Conservation (phyloP, 306 rosid genomes). For the Gynostemma pentaphyllum region DNA sequence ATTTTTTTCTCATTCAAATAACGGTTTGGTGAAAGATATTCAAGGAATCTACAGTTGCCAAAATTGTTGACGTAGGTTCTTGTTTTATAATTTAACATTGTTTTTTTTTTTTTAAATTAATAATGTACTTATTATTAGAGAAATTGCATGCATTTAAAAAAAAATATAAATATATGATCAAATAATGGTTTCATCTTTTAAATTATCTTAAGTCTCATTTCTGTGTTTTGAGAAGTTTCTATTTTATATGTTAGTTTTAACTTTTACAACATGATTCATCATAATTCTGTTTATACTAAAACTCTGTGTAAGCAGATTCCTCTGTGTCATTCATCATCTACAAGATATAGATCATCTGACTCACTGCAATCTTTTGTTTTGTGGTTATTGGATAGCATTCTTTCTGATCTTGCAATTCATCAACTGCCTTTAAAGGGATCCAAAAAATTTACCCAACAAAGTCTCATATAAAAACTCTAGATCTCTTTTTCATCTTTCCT, state of each 20-base stretch:
- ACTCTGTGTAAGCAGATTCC: slow-evolving; percentile 39
- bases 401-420: slow-evolving; percentile 44
- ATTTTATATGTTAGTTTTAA: background rate
- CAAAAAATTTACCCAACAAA: slow-evolving; percentile 43
- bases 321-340: slow-evolving; percentile 46
- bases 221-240: background rate
- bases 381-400: slow-evolving; percentile 56
- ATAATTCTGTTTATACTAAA: background rate
- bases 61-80: slow-evolving; percentile 54
- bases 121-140: too few species aligned
- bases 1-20: slow-evolving; percentile 45
- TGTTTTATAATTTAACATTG: background rate
- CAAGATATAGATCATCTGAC: slow-evolving; percentile 45
- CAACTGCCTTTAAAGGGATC: slow-evolving; percentile 50
- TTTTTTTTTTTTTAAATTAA: background rate
- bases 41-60: slow-evolving; percentile 48
- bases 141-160: too few species aligned
- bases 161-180: too few species aligned
- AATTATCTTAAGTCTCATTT: too few species aligned
- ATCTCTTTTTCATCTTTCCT: too few species aligned
- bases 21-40: slow-evolving; percentile 66
- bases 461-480: slow-evolving; percentile 74
- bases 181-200: too few species aligned
- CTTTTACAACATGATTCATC: background rate
- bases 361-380: slow-evolving; percentile 48